Evolutionary conservation across 228 moss, liverwort and hornwort species (phyloP).

Genomic region (Sphagnum magellanicum): DNA sequence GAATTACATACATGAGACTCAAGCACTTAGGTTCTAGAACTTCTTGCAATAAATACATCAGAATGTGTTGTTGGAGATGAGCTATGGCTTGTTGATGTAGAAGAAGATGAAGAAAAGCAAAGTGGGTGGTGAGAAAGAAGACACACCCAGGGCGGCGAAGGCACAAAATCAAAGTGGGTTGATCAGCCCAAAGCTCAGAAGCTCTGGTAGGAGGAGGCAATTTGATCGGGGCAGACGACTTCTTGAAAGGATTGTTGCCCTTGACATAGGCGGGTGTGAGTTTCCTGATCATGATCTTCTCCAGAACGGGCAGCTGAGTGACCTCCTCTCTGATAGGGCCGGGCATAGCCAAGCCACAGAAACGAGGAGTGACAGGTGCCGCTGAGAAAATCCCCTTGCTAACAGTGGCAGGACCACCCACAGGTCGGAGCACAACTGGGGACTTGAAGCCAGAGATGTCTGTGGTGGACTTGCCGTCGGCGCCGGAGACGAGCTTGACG

Average conservation of each 20-base stretch:
- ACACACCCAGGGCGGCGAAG: conserved; percentile 81
- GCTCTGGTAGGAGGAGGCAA: conserved; percentile 45
- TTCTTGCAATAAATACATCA: too few relatives aligned
- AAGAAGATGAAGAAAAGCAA: too few relatives aligned
- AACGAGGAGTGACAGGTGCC: conserved; percentile 9
- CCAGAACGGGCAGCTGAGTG: conserved; percentile 48
- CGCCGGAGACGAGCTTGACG: neutral
- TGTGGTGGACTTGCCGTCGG: conserved; percentile 1
- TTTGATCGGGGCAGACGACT: conserved; percentile 7
- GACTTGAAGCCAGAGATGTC: conserved; percentile 17
- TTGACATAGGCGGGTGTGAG: conserved; percentile 58
- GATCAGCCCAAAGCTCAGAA: conserved; percentile 42
- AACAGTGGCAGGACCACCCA: neutral
- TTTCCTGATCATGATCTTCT: conserved; percentile 57
- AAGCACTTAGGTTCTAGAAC: too few relatives aligned
- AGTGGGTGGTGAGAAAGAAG: too few relatives aligned
- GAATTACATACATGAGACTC: too few relatives aligned
- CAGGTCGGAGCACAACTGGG: conserved; percentile 25
- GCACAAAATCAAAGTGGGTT: conserved; percentile 68
- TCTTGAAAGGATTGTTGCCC: conserved; percentile 31
- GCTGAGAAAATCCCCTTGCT: conserved; percentile 27
- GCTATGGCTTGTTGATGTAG: too few relatives aligned
- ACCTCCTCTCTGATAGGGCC: conserved; percentile 26
- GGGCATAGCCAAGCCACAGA: conserved; percentile 31
- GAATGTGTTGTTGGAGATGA: too few relatives aligned